phyloP scores from a whole-genome alignment of 2,329 filamentous ascomycete species.

The Hypoxylon sp. region DNA sequence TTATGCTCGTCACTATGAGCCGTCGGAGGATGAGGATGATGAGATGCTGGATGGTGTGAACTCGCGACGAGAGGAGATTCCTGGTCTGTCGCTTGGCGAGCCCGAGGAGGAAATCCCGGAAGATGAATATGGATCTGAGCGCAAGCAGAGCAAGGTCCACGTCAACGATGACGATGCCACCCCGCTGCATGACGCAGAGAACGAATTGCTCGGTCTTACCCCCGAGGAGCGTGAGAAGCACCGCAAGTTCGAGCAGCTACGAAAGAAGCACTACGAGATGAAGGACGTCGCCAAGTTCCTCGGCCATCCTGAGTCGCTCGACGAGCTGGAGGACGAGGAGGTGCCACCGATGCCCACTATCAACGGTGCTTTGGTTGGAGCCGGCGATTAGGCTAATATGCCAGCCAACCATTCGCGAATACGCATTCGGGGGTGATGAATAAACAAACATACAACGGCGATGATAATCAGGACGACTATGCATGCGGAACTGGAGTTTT shows the following conservation, averaged over 20 bases:
- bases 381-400: slow-evolving; percentile 38
- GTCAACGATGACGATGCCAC: slow-evolving; percentile 69
- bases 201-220: slow-evolving; percentile 61
- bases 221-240: slow-evolving; percentile 90
- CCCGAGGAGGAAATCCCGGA: slow-evolving; percentile 78
- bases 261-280: slow-evolving; percentile 99
- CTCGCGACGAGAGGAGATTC: slow-evolving; percentile 77
- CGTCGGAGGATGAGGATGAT: slow-evolving; percentile 80
- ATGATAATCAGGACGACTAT: slow-evolving; percentile 22
- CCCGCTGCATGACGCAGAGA: slow-evolving; percentile 68
- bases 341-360: slow-evolving; percentile 50
- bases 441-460: slow-evolving; percentile 8
- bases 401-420: slow-evolving; percentile 11
- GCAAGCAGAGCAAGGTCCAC: slow-evolving; percentile 73
- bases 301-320: slow-evolving; percentile 75
- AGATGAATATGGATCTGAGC: slow-evolving; percentile 48
- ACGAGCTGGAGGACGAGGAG: slow-evolving; percentile 63
- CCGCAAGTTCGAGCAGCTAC: slow-evolving; percentile 84
- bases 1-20: slow-evolving; percentile 92
- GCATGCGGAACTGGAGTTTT: slow-evolving; percentile 39
- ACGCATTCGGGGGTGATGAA: slow-evolving; percentile 2
- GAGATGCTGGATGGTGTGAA: slow-evolving; percentile 65
- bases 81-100: slow-evolving; percentile 89
- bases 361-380: slow-evolving; percentile 41
- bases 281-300: slow-evolving; percentile 88